Evolutionary conservation across 352 stramenopile species (phyloP).

Genomic region (Thraustochytrium striatum): DNA sequence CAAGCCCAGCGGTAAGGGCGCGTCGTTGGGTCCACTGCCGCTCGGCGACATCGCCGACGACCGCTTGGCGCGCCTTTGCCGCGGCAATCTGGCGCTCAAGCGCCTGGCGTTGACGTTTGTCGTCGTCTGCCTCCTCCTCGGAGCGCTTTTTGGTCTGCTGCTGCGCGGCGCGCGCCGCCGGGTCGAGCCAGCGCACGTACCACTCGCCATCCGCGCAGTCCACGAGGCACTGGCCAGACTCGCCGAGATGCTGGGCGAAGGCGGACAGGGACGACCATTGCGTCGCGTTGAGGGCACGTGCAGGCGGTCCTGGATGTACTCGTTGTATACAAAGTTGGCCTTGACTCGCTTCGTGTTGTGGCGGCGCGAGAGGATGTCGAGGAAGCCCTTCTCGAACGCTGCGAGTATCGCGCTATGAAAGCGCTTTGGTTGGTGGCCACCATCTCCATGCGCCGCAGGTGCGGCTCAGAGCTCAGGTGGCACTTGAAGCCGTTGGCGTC

Average conservation of each 20-base stretch:
- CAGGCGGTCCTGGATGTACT: constrained; percentile 97
- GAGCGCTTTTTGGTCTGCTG: not conserved
- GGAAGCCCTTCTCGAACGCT: constrained; percentile 89
- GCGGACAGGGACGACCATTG: constrained; percentile 91
- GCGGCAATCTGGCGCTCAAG: not conserved
- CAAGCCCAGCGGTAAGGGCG: not conserved
- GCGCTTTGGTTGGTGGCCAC: constrained; percentile 89
- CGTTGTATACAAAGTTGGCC: constrained; percentile 94
- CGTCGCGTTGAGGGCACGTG: constrained; percentile 99
- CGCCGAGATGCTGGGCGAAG: constrained; percentile 98
- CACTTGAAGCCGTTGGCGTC: constrained; percentile 99
- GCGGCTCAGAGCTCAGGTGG: constrained; percentile 91
- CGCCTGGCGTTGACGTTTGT: not conserved
- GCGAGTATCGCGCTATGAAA: constrained; percentile 80
- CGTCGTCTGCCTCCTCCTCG: constrained; percentile 27
- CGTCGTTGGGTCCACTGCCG: not conserved
- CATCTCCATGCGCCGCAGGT: constrained; percentile 97
- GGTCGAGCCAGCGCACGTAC: constrained; percentile 42
- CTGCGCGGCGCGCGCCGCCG: not conserved
- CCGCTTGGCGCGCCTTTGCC: not conserved
- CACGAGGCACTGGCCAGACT: constrained; percentile 89
- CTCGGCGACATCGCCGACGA: not conserved
- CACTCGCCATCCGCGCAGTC: constrained; percentile 87
- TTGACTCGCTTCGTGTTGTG: constrained; percentile 93
- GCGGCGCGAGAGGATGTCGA: constrained; percentile 85